phyloP scores from a whole-genome alignment of 2,329 filamentous ascomycete genomes.

The Colletotrichum siamense region DNA sequence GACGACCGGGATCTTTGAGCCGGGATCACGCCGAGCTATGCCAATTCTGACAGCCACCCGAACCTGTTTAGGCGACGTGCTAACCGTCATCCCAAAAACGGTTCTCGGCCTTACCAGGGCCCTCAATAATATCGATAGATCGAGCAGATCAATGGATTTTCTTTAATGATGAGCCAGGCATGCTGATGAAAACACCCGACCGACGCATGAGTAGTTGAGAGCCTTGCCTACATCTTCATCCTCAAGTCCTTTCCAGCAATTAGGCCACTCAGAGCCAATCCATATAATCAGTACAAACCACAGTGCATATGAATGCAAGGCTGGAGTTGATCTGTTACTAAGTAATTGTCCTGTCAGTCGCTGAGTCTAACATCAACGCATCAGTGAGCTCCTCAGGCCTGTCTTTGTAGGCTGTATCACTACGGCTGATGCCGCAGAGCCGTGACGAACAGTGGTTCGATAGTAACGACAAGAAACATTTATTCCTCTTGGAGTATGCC shows the following conservation, averaged over 20 bases:
- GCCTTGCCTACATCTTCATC: neutral
- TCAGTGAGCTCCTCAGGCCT: neutral
- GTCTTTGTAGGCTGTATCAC: neutral
- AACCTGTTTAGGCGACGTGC: neutral
- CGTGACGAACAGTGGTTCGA: neutral
- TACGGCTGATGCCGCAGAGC: neutral
- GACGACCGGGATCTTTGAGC: neutral
- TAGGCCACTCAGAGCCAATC: neutral
- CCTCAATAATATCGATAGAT: neutral
- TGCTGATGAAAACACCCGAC: neutral
- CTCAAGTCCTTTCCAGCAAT: neutral
- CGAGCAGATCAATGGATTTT: neutral
- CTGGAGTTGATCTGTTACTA: neutral
- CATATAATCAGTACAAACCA: neutral
- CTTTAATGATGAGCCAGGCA: neutral
- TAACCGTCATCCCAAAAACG: slow-evolving; percentile 2
- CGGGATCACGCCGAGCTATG: neutral
- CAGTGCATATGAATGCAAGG: neutral
- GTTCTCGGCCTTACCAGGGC: neutral
- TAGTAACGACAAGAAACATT: neutral
- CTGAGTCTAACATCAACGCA: neutral
- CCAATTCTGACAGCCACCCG: neutral
- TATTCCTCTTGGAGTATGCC: neutral
- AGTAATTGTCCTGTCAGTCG: neutral
- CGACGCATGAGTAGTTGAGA: neutral